Conservation (phyloP, 345 rosid species). For the Eutrema heterophyllum region DNA sequence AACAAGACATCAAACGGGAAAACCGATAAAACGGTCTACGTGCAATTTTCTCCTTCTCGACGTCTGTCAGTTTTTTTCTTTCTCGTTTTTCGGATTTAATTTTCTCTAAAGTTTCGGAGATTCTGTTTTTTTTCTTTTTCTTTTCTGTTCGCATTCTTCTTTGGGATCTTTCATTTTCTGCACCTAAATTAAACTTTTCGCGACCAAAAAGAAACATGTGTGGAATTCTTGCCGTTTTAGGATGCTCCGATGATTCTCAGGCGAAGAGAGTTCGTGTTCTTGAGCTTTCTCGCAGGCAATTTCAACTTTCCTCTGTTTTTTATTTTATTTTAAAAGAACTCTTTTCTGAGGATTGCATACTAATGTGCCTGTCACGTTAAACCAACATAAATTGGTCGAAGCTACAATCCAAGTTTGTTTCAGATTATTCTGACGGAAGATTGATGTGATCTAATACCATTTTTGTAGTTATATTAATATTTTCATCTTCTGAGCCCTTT, state of each 20-base stretch:
- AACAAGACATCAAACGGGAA: conserved; percentile 2
- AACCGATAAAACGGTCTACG: background rate
- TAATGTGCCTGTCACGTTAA: too few relatives aligned
- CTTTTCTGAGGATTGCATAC: too few relatives aligned
- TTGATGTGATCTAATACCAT: background rate
- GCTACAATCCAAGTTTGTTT: background rate
- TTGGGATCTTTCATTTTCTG: background rate
- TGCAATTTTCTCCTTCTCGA: conserved; percentile 2
- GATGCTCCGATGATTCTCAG: conserved; percentile 90
- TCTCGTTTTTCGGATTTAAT: background rate
- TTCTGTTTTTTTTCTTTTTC: background rate
- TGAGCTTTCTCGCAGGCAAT: conserved; percentile 98
- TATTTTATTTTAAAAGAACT: background rate
- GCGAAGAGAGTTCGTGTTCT: conserved; percentile 93
- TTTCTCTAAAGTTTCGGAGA: background rate
- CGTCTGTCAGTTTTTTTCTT: background rate
- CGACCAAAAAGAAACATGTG: conserved; percentile 46
- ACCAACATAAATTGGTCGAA: too few relatives aligned
- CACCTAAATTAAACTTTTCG: background rate
- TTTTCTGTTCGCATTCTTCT: background rate
- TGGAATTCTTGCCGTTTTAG: conserved; percentile 93
- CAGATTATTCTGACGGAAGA: background rate
- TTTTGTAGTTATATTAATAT: background rate
- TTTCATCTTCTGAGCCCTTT: background rate
- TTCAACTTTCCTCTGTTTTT: background rate